Conservation (phyloP, 441 rosid species). For the Populus trichocarpa region DNA sequence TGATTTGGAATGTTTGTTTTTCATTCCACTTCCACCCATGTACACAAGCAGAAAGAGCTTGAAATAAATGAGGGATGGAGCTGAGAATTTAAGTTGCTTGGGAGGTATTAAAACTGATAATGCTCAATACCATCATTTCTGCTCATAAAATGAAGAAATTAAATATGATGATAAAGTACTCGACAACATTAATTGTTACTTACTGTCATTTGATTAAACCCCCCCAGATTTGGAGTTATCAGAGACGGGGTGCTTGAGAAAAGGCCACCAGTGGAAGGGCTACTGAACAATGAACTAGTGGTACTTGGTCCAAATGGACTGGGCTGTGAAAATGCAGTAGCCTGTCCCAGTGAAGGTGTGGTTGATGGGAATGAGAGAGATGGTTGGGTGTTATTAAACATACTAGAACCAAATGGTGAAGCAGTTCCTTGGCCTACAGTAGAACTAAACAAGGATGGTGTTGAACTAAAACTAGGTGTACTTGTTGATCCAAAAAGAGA, state of each 20-base stretch:
- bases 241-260: slow-evolving; percentile 60
- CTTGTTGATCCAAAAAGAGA: slow-evolving; percentile 42
- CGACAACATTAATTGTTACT: slow-evolving; percentile 20
- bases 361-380: slow-evolving; percentile 53
- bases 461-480: slow-evolving; percentile 47
- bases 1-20: neutral
- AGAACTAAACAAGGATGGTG: slow-evolving; percentile 60
- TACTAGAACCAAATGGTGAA: slow-evolving; percentile 42
- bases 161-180: neutral
- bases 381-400: slow-evolving; percentile 52
- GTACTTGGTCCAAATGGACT: slow-evolving; percentile 40
- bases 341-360: slow-evolving; percentile 43
- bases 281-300: slow-evolving; percentile 38
- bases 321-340: slow-evolving; percentile 16
- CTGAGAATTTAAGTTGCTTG: neutral
- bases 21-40: neutral
- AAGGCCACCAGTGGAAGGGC: slow-evolving; percentile 52
- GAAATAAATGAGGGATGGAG: neutral
- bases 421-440: slow-evolving; percentile 40
- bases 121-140: neutral
- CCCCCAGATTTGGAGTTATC: slow-evolving; percentile 42
- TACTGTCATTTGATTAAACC: slow-evolving; percentile 54
- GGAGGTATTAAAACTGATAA: neutral
- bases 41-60: neutral
- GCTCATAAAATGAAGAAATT: neutral